Percentiles rank a stretch among this genome's conserved stretches.
These are phyloP conservation scores for Pontederia paniculata DNA, from an alignment of 176 grass and related monocot species.

Conservation along the genomic window DNA sequence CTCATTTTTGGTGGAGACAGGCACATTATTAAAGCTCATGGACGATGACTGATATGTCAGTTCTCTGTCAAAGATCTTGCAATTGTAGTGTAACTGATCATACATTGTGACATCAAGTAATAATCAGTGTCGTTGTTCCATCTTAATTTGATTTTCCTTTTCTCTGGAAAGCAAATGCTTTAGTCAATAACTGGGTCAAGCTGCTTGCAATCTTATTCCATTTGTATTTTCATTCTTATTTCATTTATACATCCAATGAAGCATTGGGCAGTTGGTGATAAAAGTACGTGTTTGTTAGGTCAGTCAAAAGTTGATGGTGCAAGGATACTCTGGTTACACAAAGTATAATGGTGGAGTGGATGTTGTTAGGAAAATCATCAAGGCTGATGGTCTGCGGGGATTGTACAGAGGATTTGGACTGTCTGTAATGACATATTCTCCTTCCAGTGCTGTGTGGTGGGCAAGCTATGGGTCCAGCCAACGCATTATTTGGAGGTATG, in stretches of 20 bases:
- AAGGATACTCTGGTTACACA: slow-evolving; percentile 84
- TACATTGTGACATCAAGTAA: too few species aligned
- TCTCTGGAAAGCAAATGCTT: too few species aligned
- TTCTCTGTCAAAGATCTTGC: too few species aligned
- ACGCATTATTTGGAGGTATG: slow-evolving; percentile 90
- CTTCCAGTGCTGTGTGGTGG: slow-evolving; percentile 96
- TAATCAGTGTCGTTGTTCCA: too few species aligned
- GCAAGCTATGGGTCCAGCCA: slow-evolving; percentile 94
- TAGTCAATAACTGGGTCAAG: too few species aligned
- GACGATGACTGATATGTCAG: too few species aligned
- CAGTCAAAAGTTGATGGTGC: slow-evolving; percentile 99
- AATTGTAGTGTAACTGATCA: too few species aligned
- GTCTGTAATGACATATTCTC: slow-evolving; percentile 85
- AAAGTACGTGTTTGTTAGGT: slow-evolving; percentile 37
- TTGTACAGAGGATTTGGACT: slow-evolving; percentile 93
- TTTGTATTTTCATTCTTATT: too few species aligned
- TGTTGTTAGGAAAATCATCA: slow-evolving; percentile 58
- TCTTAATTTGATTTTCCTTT: too few species aligned
- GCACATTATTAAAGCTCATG: too few species aligned
- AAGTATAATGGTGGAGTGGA: slow-evolving; percentile 82
- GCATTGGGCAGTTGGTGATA: not conserved
- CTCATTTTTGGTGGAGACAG: too few species aligned
- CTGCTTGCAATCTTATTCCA: too few species aligned
- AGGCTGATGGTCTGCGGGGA: slow-evolving; percentile 62
- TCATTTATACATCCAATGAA: not conserved